These are phyloP conservation scores for Fusarium sp. DNA, from an alignment of 2,329 filamentous ascomycete species.

Conservation along the genomic window DNA sequence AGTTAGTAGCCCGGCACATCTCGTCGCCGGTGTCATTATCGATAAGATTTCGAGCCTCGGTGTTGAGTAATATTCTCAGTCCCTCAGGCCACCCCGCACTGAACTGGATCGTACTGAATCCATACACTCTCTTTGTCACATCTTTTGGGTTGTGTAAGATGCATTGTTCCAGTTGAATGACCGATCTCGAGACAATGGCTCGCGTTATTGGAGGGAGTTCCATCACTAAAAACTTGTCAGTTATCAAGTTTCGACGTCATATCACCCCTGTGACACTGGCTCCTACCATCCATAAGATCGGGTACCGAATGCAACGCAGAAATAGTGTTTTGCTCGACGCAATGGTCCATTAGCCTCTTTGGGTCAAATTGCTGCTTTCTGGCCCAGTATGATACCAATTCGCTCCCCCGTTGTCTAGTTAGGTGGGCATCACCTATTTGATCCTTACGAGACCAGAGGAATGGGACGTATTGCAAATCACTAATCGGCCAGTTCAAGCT, in stretches of 20 bases:
- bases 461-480: accelerated
- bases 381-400: background rate
- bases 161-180: background rate
- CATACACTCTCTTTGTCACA: accelerated
- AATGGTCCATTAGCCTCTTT: accelerated
- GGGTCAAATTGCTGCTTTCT: background rate
- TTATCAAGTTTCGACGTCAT: background rate
- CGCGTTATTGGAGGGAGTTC: background rate
- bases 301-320: background rate
- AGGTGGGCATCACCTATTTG: background rate
- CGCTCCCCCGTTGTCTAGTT: background rate
- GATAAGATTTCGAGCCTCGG: background rate
- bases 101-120: background rate
- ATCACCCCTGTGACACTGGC: too few species aligned
- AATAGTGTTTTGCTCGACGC: background rate
- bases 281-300: background rate
- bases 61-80: background rate
- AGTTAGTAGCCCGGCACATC: accelerated
- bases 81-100: background rate
- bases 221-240: background rate
- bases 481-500: background rate
- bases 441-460: background rate
- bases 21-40: background rate
- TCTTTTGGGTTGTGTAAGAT: background rate
- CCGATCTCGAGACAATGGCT: background rate